Evolutionary conservation across 2,329 filamentous ascomycete species (phyloP), one percentile per base, ranked within the genome.

Genomic region (Nothophaeocryptopus gaeumannii): DNA sequence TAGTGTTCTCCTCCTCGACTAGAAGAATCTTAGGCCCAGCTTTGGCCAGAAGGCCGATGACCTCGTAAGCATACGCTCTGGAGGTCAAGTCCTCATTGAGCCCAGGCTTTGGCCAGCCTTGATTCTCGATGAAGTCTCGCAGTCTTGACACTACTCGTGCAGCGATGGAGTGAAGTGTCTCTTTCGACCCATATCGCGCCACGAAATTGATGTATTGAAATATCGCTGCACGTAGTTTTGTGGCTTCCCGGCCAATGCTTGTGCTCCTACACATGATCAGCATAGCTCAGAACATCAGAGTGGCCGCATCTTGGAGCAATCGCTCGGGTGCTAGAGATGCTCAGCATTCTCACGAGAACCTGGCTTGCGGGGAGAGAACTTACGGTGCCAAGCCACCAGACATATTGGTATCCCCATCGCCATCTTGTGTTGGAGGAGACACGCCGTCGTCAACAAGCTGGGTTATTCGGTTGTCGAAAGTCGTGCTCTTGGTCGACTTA

Each of bases 201-300:
- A 93, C 83, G 82, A 91, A 97, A 44, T 89, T 88, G 48, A 95
- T 81, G 60, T 92, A 95, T 34, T 85, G 82, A 62, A 97, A 93
- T 3, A 96, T 78, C 1, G 91, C 88, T 39, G 83, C 85, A 58
- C 90, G 82, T 8, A 96, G 78, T 66, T 93, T 95, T 1, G 82
- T 80, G 2, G 83, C 83, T 68, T 96, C 90, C 7, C 92, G 75
- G 0, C 84, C 83, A 30, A 78, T 79, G 8, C 76, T 74, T 38
- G 69, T 71, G 63, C 59, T 73, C 61, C 68, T 65, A 68, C 42
- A 16, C 16, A 3, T 8, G 15, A 47, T 61, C 41, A 61, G 59
- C 53, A 32, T 42, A 12, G n/a, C 41, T 31, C 16, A 14, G 5
- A 32, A 8, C 3, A 11, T n/a, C 16, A 8, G 11, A 31, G 13